Evolutionary conservation across 345 rosid genomes (phyloP), one percentile per base, ranked within the genome.

Genomic region (Carallia pectinifolia): DNA sequence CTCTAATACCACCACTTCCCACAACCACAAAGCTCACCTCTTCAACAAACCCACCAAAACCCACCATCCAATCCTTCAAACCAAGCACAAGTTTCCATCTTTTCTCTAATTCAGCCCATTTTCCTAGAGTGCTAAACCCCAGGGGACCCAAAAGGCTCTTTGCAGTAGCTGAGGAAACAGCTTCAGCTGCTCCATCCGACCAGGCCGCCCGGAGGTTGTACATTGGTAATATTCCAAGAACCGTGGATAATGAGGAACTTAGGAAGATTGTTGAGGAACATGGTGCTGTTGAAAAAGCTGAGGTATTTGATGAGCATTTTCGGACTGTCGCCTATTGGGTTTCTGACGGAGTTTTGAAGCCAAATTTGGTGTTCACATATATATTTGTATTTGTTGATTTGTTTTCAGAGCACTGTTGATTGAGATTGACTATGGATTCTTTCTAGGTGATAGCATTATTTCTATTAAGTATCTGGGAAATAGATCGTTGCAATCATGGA

Each of bases 211-310:
- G 93, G 73, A 85, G 88, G 76, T 82, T 91, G 36, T 91, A 87
- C 69, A 36, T 90, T 39, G 92, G 96, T 0, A 94, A 91, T 84
- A 89, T 94, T 75, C 97, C 98, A 33, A 86, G 96, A 75, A 88
- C 74, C 0, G 58, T 87, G 3, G 53, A 72, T 53, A 84, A 79
- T 65, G 90, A 83, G 2, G 86, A 89, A 75, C 96, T 94, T 64
- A 61, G 70, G 5, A 77, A 76, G 71, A 81, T 91, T 71, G 89
- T 93, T 48, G 85, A 82, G 68, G 91, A 94, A 64, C 93, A 91
- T 68, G 96, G 96, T 15, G 82, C 90, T 62, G 87, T 88, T 47
- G 95, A 89, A 68, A 86, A 87, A 78, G 86, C 87, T 53, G 93
- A 91, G 95, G 97, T 91, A 66, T 19, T 72, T 67, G 27, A 7